These are phyloP conservation scores for Boletus sp. DNA, from an alignment of 768 basidiomycete species.

Conservation along the genomic window DNA sequence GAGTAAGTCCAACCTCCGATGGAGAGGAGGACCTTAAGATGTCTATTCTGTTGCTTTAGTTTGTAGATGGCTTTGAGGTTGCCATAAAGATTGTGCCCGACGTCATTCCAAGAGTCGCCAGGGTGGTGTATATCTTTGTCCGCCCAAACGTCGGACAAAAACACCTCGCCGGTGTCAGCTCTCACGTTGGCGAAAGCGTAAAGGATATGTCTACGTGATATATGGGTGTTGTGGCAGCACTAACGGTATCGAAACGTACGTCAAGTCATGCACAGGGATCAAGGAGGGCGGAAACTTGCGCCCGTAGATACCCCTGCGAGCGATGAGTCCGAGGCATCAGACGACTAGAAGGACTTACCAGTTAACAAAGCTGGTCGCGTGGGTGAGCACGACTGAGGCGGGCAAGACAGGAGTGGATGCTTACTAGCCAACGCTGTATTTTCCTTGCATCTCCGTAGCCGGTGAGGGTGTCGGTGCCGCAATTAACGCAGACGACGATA, in stretches of 20 bases:
- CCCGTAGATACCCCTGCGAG: constrained; percentile 86
- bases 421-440: constrained; percentile 80
- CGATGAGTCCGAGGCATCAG: constrained; percentile 5
- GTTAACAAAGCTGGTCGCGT: constrained; percentile 61
- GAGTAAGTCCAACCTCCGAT: constrained; percentile 98
- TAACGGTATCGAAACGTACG: constrained; percentile 46
- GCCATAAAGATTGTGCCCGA: constrained; percentile 87
- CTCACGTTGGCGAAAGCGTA: constrained; percentile 92
- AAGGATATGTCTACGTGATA: constrained; percentile 65
- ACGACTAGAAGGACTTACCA: constrained; percentile 44
- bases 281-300: constrained; percentile 84
- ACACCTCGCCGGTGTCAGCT: constrained; percentile 80
- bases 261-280: constrained; percentile 82
- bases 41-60: constrained; percentile 82
- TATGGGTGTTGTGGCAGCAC: constrained; percentile 4
- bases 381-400: constrained; percentile 10
- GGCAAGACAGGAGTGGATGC: constrained; percentile 28
- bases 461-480: constrained; percentile 13
- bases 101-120: constrained; percentile 93
- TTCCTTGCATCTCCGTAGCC: constrained; percentile 46
- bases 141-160: constrained; percentile 88
- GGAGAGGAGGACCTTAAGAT: constrained; percentile 76
- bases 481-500: constrained; percentile 3
- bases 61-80: constrained; percentile 93
- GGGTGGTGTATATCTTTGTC: constrained; percentile 97